Conservation (phyloP, 495 filamentous ascomycete genomes). For the Neurospora intermedia region DNA sequence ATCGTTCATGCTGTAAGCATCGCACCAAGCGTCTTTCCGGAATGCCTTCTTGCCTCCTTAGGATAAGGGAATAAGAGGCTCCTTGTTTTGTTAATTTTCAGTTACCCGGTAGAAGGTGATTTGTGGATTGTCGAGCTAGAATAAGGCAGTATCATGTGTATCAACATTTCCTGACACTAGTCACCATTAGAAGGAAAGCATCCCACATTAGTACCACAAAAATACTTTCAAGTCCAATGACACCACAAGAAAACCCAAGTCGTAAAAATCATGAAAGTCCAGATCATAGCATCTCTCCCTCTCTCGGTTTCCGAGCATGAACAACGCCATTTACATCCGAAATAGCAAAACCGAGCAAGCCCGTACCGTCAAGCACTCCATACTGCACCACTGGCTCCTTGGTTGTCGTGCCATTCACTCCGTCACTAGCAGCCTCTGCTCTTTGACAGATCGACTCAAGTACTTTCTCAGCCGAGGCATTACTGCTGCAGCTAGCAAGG, state of each 20-base stretch:
- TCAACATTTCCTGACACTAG: background rate
- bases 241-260: background rate
- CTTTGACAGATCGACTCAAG: background rate
- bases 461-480: background rate
- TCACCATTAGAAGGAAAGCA: background rate
- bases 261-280: background rate
- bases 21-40: no score
- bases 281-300: background rate
- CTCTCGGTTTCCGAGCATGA: background rate
- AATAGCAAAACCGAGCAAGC: background rate
- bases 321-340: background rate
- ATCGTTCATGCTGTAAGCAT: no score
- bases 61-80: background rate
- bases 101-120: background rate
- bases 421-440: background rate
- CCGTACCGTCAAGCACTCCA: background rate
- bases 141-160: background rate
- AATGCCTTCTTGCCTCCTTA: no score
- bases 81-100: background rate
- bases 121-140: background rate
- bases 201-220: background rate
- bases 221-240: background rate
- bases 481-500: background rate
- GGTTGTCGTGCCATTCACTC: background rate
- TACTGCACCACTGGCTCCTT: background rate